Evolutionary conservation across 257 asterid species (phyloP).

Genomic region (Petunia axillaris): DNA sequence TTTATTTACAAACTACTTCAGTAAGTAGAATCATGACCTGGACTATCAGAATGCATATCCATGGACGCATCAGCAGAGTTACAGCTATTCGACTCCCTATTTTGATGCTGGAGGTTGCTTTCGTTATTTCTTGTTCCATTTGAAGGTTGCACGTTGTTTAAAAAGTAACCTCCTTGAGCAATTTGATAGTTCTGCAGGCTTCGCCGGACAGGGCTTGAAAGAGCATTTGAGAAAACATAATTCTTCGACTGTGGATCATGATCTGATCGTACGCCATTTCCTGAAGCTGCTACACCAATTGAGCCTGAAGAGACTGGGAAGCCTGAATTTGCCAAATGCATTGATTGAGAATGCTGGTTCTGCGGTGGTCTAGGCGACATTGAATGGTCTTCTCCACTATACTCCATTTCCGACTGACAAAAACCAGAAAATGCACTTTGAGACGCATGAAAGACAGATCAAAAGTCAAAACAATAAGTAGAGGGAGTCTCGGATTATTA

Average conservation of each 20-base stretch:
- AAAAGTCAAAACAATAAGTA: neutral
- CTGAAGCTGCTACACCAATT: conserved; percentile 34
- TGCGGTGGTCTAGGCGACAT: conserved; percentile 48
- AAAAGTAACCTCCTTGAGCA: conserved; percentile 39
- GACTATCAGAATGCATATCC: conserved; percentile 58
- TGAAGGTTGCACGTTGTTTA: conserved; percentile 36
- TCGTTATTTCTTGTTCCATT: conserved; percentile 38
- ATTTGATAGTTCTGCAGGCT: conserved; percentile 51
- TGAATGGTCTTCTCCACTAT: conserved; percentile 48
- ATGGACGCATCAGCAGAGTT: conserved; percentile 45
- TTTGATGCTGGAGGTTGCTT: conserved; percentile 37
- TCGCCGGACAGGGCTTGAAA: conserved; percentile 52
- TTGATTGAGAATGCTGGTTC: conserved; percentile 40
- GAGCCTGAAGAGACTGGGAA: conserved; percentile 38
- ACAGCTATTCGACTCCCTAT: conserved; percentile 36
- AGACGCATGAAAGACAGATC: neutral
- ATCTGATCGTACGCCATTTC: conserved; percentile 36
- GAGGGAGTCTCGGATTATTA: neutral
- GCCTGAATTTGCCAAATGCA: conserved; percentile 39
- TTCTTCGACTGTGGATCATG: conserved; percentile 48
- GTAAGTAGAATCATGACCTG: conserved; percentile 36
- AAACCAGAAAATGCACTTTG: neutral
- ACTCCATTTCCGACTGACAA: conserved; percentile 47
- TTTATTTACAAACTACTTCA: conserved; percentile 24
- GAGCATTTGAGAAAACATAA: conserved; percentile 54